Base-by-base conservation (phyloP, 208 protist genomes). In the Trypanosoma congolense region DNA sequence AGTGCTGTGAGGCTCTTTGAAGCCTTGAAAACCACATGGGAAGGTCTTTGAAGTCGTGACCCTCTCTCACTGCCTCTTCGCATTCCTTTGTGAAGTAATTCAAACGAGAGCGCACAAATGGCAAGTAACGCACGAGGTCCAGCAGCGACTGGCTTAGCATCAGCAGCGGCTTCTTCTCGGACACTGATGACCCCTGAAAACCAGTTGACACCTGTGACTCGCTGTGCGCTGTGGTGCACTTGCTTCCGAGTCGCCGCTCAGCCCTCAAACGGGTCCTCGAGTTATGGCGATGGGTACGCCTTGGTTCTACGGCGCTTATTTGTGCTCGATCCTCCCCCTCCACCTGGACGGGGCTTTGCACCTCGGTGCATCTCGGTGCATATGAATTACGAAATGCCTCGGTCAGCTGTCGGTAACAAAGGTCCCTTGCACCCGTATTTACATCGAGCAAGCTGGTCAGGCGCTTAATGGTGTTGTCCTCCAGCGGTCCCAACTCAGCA, bases 91-190 rank as follows among this genome's bases (percentile, higher is more conserved):
- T 46, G 43, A 79, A 79, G 31, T 70, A 74, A 19, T 18, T 45
- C 30, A 73, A 50, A 50, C 74, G 44, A 19, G 36, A 58, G 29
- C 61, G 47, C 40, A 77, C 74, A 68, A 81, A 81, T 16, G 74
- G 74, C 14, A 81, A 18, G 48, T 74, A 81, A 1, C 57, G 65
- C 52, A 68, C 35, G 12, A 81, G 43, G 10, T 64, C 70, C 21
- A 64, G 26, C 8, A 81, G 56, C 14, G 62, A 4, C 1, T 50
- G 47, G 57, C 59, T 67, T 12, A 81, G 42, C 25, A 58, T 63
- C 8, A 81, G 31, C 18, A 26, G 59, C 2, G 53, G 31, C 16
- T n/a, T 2, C 28, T 46, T 52, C 5, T 14, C 22, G n/a, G 29
- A n/a, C n/a, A n/a, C n/a, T n/a, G n/a, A n/a, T n/a, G n/a, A n/a